Evolutionary conservation across 805 yeast species (phyloP).

Genomic region (Tetrapisispora namnaoensis): DNA sequence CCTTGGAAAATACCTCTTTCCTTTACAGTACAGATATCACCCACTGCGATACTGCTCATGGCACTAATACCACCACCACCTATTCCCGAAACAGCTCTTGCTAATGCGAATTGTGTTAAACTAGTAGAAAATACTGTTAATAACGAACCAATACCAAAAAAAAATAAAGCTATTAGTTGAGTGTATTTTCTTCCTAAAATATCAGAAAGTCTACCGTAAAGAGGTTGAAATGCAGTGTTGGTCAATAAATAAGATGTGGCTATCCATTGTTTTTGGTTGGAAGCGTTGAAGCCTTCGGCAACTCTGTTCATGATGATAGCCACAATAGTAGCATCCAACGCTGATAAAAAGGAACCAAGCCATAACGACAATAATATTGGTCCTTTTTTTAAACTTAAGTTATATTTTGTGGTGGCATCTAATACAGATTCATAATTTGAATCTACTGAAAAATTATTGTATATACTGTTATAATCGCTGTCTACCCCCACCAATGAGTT

Average conservation of each 20-base stretch:
- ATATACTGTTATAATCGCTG: neutral
- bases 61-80: conserved; percentile 89
- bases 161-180: conserved; percentile 32
- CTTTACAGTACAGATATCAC: conserved; percentile 67
- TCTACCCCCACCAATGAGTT: neutral
- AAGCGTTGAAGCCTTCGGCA: conserved; percentile 40
- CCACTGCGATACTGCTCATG: conserved; percentile 61
- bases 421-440: conserved; percentile 9
- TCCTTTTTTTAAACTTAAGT: conserved; percentile 19
- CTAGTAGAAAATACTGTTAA: conserved; percentile 31
- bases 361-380: conserved; percentile 34
- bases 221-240: conserved; percentile 57
- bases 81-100: conserved; percentile 68
- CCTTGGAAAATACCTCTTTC: conserved; percentile 80
- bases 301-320: conserved; percentile 41
- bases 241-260: conserved; percentile 56
- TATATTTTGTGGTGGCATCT: conserved; percentile 19
- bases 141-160: conserved; percentile 39
- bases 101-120: conserved; percentile 36
- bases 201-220: conserved; percentile 52
- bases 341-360: conserved; percentile 39
- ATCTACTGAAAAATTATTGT: neutral
- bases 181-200: conserved; percentile 42
- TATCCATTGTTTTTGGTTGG: conserved; percentile 49
- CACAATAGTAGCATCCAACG: conserved; percentile 39